Percentiles rank a stretch among this genome's conserved stretches.
These are phyloP conservation scores for Acephala macrosclerotiorum DNA, from an alignment of 2,329 filamentous ascomycete species.

Conservation along the genomic window DNA sequence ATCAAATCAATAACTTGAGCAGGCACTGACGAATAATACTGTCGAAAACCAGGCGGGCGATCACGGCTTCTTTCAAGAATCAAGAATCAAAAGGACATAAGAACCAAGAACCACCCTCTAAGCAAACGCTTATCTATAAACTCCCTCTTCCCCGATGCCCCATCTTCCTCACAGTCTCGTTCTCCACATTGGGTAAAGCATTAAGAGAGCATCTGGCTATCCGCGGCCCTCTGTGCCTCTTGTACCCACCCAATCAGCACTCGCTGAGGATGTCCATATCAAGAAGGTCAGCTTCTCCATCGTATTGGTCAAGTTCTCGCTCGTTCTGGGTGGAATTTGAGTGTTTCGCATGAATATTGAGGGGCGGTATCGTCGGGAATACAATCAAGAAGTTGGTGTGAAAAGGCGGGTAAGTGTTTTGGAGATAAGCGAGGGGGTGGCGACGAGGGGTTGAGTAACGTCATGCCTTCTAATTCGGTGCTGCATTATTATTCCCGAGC, in stretches of 20 bases:
- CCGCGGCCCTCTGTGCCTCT: neutral
- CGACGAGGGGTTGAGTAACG: neutral
- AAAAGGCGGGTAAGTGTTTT: neutral
- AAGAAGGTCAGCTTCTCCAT: neutral
- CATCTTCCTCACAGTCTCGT: neutral
- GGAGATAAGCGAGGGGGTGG: neutral
- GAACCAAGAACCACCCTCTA: neutral
- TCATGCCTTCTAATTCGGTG: neutral
- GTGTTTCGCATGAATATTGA: neutral
- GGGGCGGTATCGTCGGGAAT: neutral
- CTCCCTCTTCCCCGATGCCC: neutral
- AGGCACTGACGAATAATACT: neutral
- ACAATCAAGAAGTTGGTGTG: neutral
- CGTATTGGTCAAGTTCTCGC: neutral
- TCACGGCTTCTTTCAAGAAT: neutral
- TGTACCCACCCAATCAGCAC: neutral
- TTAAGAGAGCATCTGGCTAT: neutral
- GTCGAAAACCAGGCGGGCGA: neutral
- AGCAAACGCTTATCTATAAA: neutral
- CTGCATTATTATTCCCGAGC: no score
- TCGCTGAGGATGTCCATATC: neutral
- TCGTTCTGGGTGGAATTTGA: neutral
- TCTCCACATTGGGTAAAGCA: constrained; percentile 4
- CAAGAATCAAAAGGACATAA: neutral
- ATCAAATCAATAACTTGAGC: neutral